phyloP scores from a whole-genome alignment of 1,284 basidiomycete species.

The Heterobasidion occidentale region DNA sequence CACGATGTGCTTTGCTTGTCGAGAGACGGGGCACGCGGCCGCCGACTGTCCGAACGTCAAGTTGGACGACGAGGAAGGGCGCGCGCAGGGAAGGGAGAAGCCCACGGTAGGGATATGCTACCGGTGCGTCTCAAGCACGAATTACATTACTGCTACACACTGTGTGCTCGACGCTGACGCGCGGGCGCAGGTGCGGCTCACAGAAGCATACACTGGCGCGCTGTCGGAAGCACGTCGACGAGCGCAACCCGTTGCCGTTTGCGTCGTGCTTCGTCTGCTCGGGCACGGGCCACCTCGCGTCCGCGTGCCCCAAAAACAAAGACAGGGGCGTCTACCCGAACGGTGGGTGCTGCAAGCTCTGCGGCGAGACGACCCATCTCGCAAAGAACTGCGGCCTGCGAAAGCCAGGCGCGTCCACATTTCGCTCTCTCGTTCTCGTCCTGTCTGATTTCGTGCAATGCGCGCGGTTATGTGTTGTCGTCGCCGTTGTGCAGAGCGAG shows the following conservation, averaged over 20 bases:
- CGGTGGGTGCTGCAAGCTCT: constrained; percentile 87
- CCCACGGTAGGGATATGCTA: constrained; percentile 72
- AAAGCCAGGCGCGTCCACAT: constrained; percentile 41
- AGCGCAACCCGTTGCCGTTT: constrained; percentile 71
- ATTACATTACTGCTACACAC: background rate
- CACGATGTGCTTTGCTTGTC: constrained; percentile 85
- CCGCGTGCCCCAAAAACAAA: constrained; percentile 75
- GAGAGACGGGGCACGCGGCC: constrained; percentile 79
- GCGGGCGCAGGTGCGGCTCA: constrained; percentile 69
- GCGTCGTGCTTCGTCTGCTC: constrained; percentile 92
- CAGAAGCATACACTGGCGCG: constrained; percentile 69
- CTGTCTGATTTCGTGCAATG: no score
- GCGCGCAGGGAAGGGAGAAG: constrained; percentile 20
- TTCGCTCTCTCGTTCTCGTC: background rate
- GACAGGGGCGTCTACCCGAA: constrained; percentile 85
- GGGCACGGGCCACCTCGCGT: constrained; percentile 74
- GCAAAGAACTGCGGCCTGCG: constrained; percentile 76
- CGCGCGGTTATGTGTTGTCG: no score
- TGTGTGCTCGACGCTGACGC: background rate
- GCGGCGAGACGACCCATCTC: constrained; percentile 77
- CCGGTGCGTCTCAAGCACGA: constrained; percentile 40
- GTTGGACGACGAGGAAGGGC: constrained; percentile 21
- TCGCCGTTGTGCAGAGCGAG: background rate
- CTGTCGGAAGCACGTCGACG: constrained; percentile 64
- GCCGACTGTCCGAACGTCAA: constrained; percentile 65